Conservation (phyloP, 75 land plant genomes). For the Cunninghamia lanceolata region DNA sequence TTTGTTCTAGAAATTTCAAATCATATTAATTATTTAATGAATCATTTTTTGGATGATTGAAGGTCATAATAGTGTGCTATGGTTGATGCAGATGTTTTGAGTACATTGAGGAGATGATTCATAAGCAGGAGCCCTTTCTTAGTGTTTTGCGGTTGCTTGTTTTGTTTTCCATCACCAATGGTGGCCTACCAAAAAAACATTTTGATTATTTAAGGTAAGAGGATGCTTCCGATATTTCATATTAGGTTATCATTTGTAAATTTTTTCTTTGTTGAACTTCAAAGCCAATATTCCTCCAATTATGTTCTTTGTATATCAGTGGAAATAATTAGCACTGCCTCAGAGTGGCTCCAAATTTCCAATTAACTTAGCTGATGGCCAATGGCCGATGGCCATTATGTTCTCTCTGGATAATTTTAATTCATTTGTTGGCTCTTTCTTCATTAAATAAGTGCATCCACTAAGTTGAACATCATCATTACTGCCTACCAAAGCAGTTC, state of each 20-base stretch:
- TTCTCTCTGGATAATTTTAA: background rate
- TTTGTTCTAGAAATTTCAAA: background rate
- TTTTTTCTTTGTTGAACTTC: background rate
- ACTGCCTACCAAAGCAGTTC: background rate
- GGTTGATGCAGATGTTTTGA: conserved; percentile 84
- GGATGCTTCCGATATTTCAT: background rate
- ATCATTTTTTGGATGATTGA: background rate
- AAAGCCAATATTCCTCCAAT: background rate
- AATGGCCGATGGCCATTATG: background rate
- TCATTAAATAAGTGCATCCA: background rate
- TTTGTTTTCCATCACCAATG: conserved; percentile 77
- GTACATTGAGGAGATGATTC: conserved; percentile 94
- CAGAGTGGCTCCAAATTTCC: background rate
- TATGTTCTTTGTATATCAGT: background rate
- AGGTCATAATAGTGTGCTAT: conserved; percentile 1
- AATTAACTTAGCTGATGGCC: background rate
- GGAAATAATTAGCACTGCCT: background rate
- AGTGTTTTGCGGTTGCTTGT: conserved; percentile 85
- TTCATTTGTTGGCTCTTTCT: background rate
- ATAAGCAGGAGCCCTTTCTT: conserved; percentile 88
- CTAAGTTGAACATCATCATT: background rate
- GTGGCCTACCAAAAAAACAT: conserved; percentile 84
- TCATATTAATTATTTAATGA: background rate
- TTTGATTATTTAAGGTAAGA: conserved; percentile 91
- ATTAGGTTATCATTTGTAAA: background rate